Evolutionary conservation across 116 monocot species (phyloP).

Genomic region (Zostera marina): DNA sequence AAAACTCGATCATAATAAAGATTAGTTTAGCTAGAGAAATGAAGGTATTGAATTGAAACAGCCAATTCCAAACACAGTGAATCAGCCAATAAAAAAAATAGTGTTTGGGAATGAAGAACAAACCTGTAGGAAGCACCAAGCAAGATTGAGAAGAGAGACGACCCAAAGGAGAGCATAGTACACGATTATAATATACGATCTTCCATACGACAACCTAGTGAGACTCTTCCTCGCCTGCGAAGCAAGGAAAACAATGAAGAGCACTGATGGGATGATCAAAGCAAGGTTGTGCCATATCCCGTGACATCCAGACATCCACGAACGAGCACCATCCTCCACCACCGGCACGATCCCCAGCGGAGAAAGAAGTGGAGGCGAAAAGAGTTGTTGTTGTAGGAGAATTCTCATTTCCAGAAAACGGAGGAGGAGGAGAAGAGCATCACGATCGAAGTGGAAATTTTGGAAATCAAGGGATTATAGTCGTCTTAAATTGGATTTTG

Average conservation of each 20-base stretch:
- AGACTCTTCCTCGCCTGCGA: slow-evolving; percentile 74
- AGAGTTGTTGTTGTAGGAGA: too few species aligned
- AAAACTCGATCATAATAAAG: too few species aligned
- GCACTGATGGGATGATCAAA: slow-evolving; percentile 50
- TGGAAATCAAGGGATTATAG: too few species aligned
- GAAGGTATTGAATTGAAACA: too few species aligned
- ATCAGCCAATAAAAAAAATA: too few species aligned
- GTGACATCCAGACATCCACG: slow-evolving; percentile 54
- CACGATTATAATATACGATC: slow-evolving; percentile 71
- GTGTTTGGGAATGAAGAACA: not conserved
- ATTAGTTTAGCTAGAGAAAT: too few species aligned
- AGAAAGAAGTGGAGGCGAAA: too few species aligned
- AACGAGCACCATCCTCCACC: not conserved
- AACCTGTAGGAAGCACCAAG: slow-evolving; percentile 88
- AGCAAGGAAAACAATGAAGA: slow-evolving; percentile 69
- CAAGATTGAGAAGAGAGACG: slow-evolving; percentile 67
- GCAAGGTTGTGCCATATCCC: slow-evolving; percentile 48
- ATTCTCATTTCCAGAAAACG: too few species aligned
- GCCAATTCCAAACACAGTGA: too few species aligned
- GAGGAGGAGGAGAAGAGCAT: too few species aligned
- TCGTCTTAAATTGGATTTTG: not conserved
- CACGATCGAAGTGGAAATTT: too few species aligned
- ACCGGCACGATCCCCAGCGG: too few species aligned
- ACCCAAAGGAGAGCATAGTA: slow-evolving; percentile 87
- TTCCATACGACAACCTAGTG: slow-evolving; percentile 53